These are phyloP conservation scores for Colletotrichum sublineola DNA, from an alignment of 2,329 filamentous ascomycete genomes.

Conservation along the genomic window DNA sequence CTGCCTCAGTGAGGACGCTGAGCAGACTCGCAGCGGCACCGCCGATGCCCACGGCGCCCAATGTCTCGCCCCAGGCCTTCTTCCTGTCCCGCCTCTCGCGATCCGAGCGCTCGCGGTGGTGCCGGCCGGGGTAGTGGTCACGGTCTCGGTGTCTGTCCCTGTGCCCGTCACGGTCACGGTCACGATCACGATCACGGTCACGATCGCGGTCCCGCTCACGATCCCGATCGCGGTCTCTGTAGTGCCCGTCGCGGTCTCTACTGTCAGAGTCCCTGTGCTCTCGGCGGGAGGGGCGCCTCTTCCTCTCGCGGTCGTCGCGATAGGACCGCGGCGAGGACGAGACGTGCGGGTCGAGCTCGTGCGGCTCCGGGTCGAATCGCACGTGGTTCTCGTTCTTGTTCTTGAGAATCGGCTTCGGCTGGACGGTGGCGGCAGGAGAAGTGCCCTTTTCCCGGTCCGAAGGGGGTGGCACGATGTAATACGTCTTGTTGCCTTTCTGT, in stretches of 20 bases:
- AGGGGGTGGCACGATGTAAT: conserved; percentile 58
- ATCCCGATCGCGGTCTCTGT: conserved; percentile 54
- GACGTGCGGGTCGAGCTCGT: conserved; percentile 56
- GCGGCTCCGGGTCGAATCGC: conserved; percentile 63
- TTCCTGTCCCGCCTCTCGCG: conserved; percentile 54
- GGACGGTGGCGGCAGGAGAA: conserved; percentile 53
- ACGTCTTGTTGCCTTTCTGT: conserved; percentile 50
- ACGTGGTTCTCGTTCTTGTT: conserved; percentile 71
- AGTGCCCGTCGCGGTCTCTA: conserved; percentile 54
- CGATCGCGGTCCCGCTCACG: conserved; percentile 50
- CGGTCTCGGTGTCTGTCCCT: conserved; percentile 54
- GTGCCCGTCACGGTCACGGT: conserved; percentile 49
- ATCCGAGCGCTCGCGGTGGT: conserved; percentile 46
- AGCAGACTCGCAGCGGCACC: conserved; percentile 71
- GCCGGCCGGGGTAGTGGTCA: conserved; percentile 54
- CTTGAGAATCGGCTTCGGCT: conserved; percentile 72
- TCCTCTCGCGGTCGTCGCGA: conserved; percentile 51
- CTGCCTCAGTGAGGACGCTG: conserved; percentile 70
- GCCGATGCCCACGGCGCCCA: conserved; percentile 71
- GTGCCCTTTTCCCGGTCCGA: conserved; percentile 46
- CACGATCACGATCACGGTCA: conserved; percentile 49
- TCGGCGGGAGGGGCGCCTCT: conserved; percentile 46
- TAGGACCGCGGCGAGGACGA: conserved; percentile 46
- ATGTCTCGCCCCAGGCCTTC: conserved; percentile 65
- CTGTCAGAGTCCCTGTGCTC: conserved; percentile 43